Conservation (phyloP, 352 stramenopile genomes). For the Globisporangium yorkense region DNA sequence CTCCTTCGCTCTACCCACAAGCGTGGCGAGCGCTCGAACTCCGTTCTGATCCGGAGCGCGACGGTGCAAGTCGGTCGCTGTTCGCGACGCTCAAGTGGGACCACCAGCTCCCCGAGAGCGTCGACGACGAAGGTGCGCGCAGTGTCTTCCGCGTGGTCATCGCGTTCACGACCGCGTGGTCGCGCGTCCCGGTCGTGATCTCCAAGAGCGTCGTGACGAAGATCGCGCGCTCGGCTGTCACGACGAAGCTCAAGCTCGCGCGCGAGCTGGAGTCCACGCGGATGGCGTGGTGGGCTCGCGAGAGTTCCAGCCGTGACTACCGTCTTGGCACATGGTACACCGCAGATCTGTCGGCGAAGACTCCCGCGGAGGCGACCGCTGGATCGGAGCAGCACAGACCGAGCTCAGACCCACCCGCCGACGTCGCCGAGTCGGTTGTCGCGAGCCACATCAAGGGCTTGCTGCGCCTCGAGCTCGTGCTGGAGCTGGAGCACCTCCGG, state of each 20-base stretch:
- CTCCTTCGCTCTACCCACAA: neutral
- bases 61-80: slow-evolving; percentile 46
- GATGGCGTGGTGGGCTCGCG: slow-evolving; percentile 73
- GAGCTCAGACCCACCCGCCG: neutral
- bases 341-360: slow-evolving; percentile 26
- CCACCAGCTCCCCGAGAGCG: slow-evolving; percentile 12
- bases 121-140: slow-evolving; percentile 36
- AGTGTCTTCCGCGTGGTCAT: slow-evolving; percentile 59
- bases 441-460: slow-evolving; percentile 32
- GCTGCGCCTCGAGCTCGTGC: slow-evolving; percentile 39
- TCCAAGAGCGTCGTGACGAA: slow-evolving; percentile 71
- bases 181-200: slow-evolving; percentile 46
- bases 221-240: slow-evolving; percentile 32
- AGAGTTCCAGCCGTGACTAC: slow-evolving; percentile 70
- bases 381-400: neutral
- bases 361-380: neutral
- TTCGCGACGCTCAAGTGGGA: slow-evolving; percentile 54
- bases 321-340: slow-evolving; percentile 73
- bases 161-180: slow-evolving; percentile 43
- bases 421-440: slow-evolving; percentile 14
- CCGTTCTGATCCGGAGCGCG: slow-evolving; percentile 18
- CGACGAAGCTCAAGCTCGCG: slow-evolving; percentile 40
- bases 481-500: slow-evolving; percentile 54
- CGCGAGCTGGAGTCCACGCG: slow-evolving; percentile 38
- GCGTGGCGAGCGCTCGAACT: slow-evolving; percentile 37